These are phyloP conservation scores for Diaporthe citrichinensis DNA, from an alignment of 2,329 filamentous ascomycete species.

Conservation along the genomic window DNA sequence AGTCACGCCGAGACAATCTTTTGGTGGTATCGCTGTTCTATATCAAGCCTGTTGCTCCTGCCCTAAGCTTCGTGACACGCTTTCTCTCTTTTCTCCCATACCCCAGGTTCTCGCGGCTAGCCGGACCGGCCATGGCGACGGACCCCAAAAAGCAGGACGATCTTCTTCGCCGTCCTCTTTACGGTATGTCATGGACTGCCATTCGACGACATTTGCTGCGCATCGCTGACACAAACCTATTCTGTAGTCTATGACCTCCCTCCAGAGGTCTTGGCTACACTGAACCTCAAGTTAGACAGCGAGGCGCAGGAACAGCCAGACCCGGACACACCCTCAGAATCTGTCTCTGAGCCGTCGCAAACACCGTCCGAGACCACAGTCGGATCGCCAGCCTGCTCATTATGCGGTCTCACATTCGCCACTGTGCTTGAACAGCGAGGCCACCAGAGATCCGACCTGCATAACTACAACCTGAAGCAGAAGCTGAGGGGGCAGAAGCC, in stretches of 20 bases:
- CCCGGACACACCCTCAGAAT: conserved; percentile 46
- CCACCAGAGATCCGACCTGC: conserved; percentile 91
- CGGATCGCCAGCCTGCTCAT: conserved; percentile 81
- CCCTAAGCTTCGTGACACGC: neutral
- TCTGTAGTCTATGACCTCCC: conserved; percentile 85
- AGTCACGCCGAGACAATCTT: conserved; percentile 29
- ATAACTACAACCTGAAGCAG: conserved; percentile 95
- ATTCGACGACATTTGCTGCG: neutral
- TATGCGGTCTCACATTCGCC: conserved; percentile 81
- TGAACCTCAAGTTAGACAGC: conserved; percentile 70
- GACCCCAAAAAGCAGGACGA: conserved; percentile 58
- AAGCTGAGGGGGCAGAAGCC: conserved; percentile 81
- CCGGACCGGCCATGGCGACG: conserved; percentile 32
- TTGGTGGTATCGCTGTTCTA: neutral
- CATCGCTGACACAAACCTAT: conserved; percentile 40
- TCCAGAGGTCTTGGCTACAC: conserved; percentile 76
- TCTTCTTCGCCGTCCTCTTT: conserved; percentile 65
- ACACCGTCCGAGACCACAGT: conserved; percentile 54
- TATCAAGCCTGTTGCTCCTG: neutral
- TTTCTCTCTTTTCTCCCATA: neutral
- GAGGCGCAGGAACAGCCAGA: conserved; percentile 53
- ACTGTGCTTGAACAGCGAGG: conserved; percentile 85
- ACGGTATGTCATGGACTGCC: conserved; percentile 53
- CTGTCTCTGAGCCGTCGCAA: conserved; percentile 46
- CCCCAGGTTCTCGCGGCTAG: neutral